Evolutionary conservation across 768 basidiomycete species (phyloP).

Genomic region (Kwoniella heveanensis): DNA sequence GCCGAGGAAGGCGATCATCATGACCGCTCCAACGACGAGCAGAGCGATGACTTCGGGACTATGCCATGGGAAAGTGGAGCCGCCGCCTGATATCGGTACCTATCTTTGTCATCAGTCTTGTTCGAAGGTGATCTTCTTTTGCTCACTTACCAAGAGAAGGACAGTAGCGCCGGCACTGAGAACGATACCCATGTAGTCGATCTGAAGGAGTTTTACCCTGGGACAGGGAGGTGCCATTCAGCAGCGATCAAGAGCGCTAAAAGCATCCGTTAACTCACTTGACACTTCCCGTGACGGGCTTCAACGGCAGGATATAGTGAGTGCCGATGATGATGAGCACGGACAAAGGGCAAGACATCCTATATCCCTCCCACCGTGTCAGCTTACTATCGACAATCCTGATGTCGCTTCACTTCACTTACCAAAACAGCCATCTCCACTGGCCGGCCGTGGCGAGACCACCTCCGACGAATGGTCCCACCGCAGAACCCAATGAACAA

Average conservation of each 20-base stretch:
- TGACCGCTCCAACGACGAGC: constrained; percentile 27
- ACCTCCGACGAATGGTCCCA: constrained; percentile 49
- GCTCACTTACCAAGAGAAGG: constrained; percentile 27
- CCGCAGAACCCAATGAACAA: constrained; percentile 36
- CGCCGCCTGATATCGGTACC: constrained; percentile 48
- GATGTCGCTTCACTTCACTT: too few relatives aligned
- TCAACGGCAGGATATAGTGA: constrained; percentile 45
- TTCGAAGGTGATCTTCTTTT: too few relatives aligned
- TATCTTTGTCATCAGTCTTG: not conserved
- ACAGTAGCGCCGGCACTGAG: constrained; percentile 38
- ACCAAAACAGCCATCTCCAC: constrained; percentile 51
- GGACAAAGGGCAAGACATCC: not conserved
- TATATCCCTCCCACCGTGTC: not conserved
- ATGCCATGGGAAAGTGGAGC: constrained; percentile 39
- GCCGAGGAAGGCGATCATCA: constrained; percentile 27
- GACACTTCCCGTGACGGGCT: constrained; percentile 36
- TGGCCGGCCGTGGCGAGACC: constrained; percentile 34
- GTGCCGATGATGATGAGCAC: constrained; percentile 6
- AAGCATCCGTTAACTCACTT: too few relatives aligned
- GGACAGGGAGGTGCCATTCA: too few relatives aligned
- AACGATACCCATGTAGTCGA: constrained; percentile 49
- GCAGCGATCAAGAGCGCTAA: too few relatives aligned
- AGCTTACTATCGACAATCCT: too few relatives aligned
- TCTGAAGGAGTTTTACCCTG: constrained; percentile 35
- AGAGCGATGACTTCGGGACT: constrained; percentile 37